A percentile compares a stretch with the other conserved stretches of the same genome.
Conservation (phyloP, 2,329 filamentous ascomycete species). For the Gaeumannomyces tritici region DNA sequence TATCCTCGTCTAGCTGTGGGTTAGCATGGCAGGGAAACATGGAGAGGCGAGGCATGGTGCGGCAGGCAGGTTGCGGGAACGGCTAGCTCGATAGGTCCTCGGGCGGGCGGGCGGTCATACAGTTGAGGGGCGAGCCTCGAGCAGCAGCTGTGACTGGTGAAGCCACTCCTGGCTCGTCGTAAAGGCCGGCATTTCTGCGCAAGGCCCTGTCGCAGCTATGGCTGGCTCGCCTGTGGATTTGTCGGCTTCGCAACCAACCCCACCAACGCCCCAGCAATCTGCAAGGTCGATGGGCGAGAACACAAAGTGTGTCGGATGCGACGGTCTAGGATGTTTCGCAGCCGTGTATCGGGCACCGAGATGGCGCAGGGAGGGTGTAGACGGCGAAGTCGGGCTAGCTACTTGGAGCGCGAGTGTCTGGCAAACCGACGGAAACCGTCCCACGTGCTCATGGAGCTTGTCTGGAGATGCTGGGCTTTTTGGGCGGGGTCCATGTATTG, state of each 20-base stretch:
- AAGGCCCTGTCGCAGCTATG: background rate
- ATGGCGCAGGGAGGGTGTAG: background rate
- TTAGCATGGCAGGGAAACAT: background rate
- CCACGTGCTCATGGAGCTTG: background rate
- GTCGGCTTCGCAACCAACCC: background rate
- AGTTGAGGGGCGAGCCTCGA: constrained; percentile 76
- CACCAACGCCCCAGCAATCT: background rate
- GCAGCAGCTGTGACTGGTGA: constrained; percentile 72
- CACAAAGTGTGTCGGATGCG: background rate
- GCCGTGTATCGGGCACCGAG: background rate
- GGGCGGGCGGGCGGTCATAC: constrained; percentile 44
- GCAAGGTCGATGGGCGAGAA: background rate
- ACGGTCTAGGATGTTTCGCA: no score
- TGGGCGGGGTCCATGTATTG: background rate
- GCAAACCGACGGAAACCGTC: no score
- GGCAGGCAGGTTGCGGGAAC: no score
- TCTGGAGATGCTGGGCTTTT: background rate
- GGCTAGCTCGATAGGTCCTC: no score
- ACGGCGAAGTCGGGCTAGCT: background rate
- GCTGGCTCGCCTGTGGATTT: no score
- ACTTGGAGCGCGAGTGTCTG: background rate
- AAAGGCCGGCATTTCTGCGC: constrained; percentile 61
- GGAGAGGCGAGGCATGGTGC: no score
- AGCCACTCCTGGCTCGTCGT: constrained; percentile 84
- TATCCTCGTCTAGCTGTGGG: constrained; percentile 62